Base-by-base conservation (phyloP, 2,329 filamentous ascomycete genomes). In the Aspergillus fijiensis region DNA sequence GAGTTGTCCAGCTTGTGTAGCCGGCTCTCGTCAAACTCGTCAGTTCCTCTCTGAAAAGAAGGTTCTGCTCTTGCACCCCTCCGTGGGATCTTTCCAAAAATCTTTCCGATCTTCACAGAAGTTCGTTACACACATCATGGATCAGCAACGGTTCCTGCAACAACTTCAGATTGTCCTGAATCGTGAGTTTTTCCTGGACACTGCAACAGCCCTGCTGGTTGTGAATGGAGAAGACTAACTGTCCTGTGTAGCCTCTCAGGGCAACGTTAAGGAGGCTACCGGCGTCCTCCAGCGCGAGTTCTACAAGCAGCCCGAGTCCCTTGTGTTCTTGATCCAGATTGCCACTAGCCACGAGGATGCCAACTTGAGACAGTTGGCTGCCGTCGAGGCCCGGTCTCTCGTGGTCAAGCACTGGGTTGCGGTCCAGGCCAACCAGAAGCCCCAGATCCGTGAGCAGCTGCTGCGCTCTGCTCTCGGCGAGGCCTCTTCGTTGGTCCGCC, bases 271-370 rank as follows among this genome's bases (percentile, higher is more conserved):
- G 85, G 87, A 90, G 67, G 92, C 93, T 64, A 99, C 94, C 19
- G 87, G 90, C 60, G 88, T 92, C 71, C 87, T 98, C 62, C 93
- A 96, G 79, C 95, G 96, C 79, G 91, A 90, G 79, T 98, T 91
- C 83, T 98, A 96, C 82, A 88, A 87, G 71, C 86, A 92, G 68
- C 89, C 94, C 45, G 86, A 92, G 71, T 91, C 92, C 16, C 87
- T 98, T 60, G 84, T 94, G 58, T 87, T 91, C 70, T 89, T 98
- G 64, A 86, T 98, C 68, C 92, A 97, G 79, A 88, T 97, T 71
- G 85, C 96, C 68, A 89, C 92, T 69, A 91, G 89, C 60, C 89
- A 96, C 77, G 82, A 87, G 62, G 81, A 84, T 72, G 76, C 84
- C 51, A 85, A 88, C 67, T 83, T 97, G 58, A 89, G 92, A 72